phyloP scores from a whole-genome alignment of 1,284 basidiomycete species.

The Cystobasidiaceae sp. region DNA sequence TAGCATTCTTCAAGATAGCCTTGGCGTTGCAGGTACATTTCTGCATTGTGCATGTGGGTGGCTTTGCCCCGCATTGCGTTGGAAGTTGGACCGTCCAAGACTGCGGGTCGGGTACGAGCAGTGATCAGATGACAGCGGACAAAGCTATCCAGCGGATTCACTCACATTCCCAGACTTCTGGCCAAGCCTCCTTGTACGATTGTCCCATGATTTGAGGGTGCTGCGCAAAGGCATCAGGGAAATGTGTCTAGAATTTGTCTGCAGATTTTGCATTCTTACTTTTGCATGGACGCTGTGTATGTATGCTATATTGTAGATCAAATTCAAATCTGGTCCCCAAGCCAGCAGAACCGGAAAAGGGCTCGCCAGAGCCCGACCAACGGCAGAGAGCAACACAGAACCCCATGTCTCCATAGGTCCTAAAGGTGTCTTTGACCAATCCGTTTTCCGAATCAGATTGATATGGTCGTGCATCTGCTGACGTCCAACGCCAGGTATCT shows the following conservation, averaged over 20 bases:
- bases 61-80: constrained; percentile 31
- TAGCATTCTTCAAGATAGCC: constrained; percentile 37
- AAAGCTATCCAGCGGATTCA: neutral
- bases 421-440: constrained; percentile 22
- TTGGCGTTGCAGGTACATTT: constrained; percentile 36
- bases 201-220: constrained; percentile 38
- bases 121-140: neutral
- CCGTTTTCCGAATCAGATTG: constrained; percentile 6
- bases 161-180: constrained; percentile 37
- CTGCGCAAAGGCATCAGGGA: constrained; percentile 31
- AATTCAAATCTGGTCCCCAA: constrained; percentile 14
- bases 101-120: neutral
- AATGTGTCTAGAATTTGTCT: neutral
- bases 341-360: constrained; percentile 25
- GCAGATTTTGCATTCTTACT: neutral
- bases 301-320: constrained; percentile 9
- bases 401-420: constrained; percentile 21
- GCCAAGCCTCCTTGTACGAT: constrained; percentile 37
- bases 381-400: neutral
- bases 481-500: neutral
- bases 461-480: constrained; percentile 7
- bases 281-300: neutral
- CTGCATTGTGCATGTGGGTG: constrained; percentile 35
- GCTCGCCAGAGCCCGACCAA: constrained; percentile 7
- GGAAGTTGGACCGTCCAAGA: neutral